Base-by-base conservation (phyloP, 2,329 filamentous ascomycete species). In the Penicillium sclerotiorum region DNA sequence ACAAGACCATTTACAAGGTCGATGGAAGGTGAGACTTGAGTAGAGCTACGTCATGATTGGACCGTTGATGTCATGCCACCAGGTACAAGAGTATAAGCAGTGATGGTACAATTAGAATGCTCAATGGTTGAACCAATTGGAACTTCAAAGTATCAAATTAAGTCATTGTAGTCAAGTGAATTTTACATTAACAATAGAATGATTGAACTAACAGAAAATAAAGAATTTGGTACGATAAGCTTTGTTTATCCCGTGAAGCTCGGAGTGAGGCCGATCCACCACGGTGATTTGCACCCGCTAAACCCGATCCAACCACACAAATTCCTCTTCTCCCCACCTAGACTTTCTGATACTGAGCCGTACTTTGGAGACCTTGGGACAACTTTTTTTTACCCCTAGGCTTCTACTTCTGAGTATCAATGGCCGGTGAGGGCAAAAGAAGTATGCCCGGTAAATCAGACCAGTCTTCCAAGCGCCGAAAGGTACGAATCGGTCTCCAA, bases 401-500 rank as follows among this genome's bases (percentile, higher is more conserved):
- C n/a, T n/a, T n/a, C n/a, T n/a, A n/a, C n/a, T n/a, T n/a, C n/a
- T n/a, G n/a, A n/a, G n/a, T n/a, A n/a, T 39, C 32, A 41, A 68
- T 68, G 64, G 56, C 63, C 35, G 59, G 55, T 50, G 36, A 51
- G 23, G 65, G 50, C 22, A 71, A 71, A 53, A 58, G 68, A 62
- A 55, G 55, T 36, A 69, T 70, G 65, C 51, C 67, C 15, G 59
- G 53, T 41, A 48, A 52, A 27, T 54, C 59, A 27, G 53, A 52
- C 41, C 58, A 58, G 37, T 59, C 61, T 28, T 55, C 60, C 32
- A 71, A 70, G 58, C 67, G 59, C 49, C 61, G 62, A 58, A 72
- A 70, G 65, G 69, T 71, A 35, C 33, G 32, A 11, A 15, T 20
- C 32, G n/a, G n/a, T 18, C 15, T 30, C 5, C 11, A 4, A 9